These are phyloP conservation scores for Podaxis sp. DNA, from an alignment of 768 basidiomycete species.

Conservation along the genomic window DNA sequence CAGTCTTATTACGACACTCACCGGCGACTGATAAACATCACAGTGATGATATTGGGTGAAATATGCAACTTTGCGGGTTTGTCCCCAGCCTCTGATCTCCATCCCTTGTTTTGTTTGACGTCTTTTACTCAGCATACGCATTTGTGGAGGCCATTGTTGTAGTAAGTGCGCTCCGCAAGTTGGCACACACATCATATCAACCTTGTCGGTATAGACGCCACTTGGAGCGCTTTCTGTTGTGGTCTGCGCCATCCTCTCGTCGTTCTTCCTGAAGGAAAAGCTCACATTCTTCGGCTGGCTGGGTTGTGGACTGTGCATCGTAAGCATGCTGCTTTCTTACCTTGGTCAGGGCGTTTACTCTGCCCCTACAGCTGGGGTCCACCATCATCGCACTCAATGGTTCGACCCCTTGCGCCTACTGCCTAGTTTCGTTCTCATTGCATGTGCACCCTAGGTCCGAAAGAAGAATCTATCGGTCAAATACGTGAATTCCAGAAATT, in stretches of 20 bases:
- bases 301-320: conserved; percentile 89
- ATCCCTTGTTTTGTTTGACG: conserved; percentile 18
- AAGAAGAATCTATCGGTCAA: conserved; percentile 66
- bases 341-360: not conserved
- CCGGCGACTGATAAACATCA: not conserved
- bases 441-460: conserved; percentile 50
- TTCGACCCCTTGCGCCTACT: conserved; percentile 25
- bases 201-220: conserved; percentile 60
- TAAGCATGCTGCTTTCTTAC: conserved; percentile 36
- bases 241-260: conserved; percentile 89
- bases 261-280: conserved; percentile 89
- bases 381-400: conserved; percentile 91
- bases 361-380: conserved; percentile 65
- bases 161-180: conserved; percentile 40
- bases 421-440: conserved; percentile 20
- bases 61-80: conserved; percentile 83
- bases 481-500: conserved; percentile 73
- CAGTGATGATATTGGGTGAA: conserved; percentile 92
- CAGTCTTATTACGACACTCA: not conserved
- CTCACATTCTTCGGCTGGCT: conserved; percentile 97
- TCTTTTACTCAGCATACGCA: conserved; percentile 60
- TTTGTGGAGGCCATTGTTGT: conserved; percentile 94
- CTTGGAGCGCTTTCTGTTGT: conserved; percentile 97
- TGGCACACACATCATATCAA: conserved; percentile 3
- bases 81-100: conserved; percentile 28